Conservation (phyloP, 2,329 filamentous ascomycete species). For the Penicillium olsonii region DNA sequence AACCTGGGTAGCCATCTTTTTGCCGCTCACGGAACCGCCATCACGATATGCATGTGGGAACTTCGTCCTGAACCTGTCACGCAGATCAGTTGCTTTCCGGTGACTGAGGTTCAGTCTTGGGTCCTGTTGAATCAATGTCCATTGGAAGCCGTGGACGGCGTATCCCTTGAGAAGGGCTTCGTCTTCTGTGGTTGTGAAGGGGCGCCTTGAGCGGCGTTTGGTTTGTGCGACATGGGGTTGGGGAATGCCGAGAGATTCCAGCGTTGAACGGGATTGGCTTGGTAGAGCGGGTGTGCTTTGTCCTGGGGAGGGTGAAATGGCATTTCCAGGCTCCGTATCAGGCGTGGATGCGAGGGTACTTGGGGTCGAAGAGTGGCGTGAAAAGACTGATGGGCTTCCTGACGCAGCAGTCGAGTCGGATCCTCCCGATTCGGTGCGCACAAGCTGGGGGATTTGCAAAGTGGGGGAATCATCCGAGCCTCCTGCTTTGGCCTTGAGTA, state of each 20-base stretch:
- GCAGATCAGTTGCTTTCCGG: conserved; percentile 59
- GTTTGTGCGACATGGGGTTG: conserved; percentile 51
- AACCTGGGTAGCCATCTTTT: conserved; percentile 9
- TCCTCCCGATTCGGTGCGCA: conserved; percentile 12
- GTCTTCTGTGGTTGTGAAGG: conserved; percentile 61
- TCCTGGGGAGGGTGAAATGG: conserved; percentile 17
- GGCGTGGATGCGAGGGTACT: conserved; percentile 21
- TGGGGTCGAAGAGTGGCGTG: conserved; percentile 20
- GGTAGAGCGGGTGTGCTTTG: conserved; percentile 33
- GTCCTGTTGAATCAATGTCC: conserved; percentile 62
- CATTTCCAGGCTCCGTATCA: conserved; percentile 15
- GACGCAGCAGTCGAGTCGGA: conserved; percentile 16
- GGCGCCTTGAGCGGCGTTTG: conserved; percentile 55
- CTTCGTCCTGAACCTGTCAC: conserved; percentile 62
- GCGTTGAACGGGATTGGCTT: conserved; percentile 32
- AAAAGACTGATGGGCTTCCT: conserved; percentile 13
- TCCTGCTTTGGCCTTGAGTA: conserved; percentile 34
- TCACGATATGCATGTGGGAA: conserved; percentile 59
- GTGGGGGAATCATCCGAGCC: conserved; percentile 22
- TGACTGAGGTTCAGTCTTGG: conserved; percentile 52
- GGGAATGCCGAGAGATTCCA: conserved; percentile 49
- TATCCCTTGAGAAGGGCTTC: conserved; percentile 60
- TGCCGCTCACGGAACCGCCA: conserved; percentile 42
- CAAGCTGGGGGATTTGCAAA: conserved; percentile 30
- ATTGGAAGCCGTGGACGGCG: conserved; percentile 59